A percentile compares a stretch with the other conserved stretches of the same genome.
Conservation (phyloP, 768 basidiomycete species). For the Omphalotus guepiniiformis region DNA sequence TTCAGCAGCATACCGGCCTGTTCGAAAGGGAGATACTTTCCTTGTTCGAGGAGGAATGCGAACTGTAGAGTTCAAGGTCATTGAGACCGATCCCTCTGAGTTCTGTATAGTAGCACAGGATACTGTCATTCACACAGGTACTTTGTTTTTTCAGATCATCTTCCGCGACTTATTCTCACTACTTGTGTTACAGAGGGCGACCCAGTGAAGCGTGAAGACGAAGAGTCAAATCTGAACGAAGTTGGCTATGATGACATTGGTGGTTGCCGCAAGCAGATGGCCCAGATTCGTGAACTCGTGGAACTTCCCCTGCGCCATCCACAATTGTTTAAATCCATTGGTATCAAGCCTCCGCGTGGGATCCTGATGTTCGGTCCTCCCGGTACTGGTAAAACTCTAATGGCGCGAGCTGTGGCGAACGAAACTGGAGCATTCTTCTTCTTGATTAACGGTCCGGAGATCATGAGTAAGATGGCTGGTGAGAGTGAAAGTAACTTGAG, state of each 20-base stretch:
- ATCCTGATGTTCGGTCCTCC: constrained; percentile 98
- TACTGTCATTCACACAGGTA: constrained; percentile 92
- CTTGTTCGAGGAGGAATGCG: constrained; percentile 98
- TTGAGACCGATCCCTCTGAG: constrained; percentile 96
- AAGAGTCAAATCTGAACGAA: constrained; percentile 93
- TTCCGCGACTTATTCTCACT: neutral
- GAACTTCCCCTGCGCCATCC: constrained; percentile 98
- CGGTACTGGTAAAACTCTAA: constrained; percentile 98
- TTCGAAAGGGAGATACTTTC: constrained; percentile 98
- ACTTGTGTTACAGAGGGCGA: constrained; percentile 72
- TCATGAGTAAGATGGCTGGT: constrained; percentile 99
- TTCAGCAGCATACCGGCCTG: constrained; percentile 77
- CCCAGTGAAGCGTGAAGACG: constrained; percentile 97
- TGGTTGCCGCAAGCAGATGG: constrained; percentile 99
- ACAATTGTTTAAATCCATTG: constrained; percentile 99
- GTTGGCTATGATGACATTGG: constrained; percentile 99
- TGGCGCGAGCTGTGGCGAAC: constrained; percentile 99
- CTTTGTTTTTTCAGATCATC: constrained; percentile 13
- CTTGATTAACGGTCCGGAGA: constrained; percentile 99
- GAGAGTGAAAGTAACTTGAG: constrained; percentile 96
- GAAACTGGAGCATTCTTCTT: constrained; percentile 99
- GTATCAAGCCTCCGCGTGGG: constrained; percentile 99
- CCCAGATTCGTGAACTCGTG: constrained; percentile 98
- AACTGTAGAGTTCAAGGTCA: constrained; percentile 98
- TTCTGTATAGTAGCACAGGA: constrained; percentile 99